phyloP scores from a whole-genome alignment of 768 basidiomycete genomes.

The Tricholoma matsutake region DNA sequence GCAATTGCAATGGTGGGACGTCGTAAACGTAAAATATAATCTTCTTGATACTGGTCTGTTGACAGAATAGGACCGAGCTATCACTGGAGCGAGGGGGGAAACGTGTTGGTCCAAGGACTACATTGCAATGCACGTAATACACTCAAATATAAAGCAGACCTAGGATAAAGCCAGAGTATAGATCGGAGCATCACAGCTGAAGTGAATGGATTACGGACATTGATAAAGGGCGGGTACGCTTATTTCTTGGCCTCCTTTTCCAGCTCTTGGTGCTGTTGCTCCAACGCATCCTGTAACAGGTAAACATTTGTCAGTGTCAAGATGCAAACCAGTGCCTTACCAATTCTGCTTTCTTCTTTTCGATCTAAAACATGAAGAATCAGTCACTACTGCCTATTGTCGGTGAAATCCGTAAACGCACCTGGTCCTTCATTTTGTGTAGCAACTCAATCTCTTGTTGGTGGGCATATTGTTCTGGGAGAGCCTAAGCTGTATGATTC shows the following conservation, averaged over 20 bases:
- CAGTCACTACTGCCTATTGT: neutral
- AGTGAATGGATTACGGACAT: neutral
- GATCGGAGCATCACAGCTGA: neutral
- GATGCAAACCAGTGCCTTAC: constrained; percentile 17
- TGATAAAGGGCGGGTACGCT: neutral
- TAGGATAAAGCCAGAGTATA: neutral
- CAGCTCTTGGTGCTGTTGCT: constrained; percentile 21
- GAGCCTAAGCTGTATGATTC: constrained; percentile 8
- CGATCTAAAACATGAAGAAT: constrained; percentile 25
- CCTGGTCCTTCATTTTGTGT: constrained; percentile 56
- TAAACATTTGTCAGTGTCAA: neutral
- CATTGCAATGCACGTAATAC: neutral
- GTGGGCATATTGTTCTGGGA: constrained; percentile 60
- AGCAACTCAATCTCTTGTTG: constrained; percentile 56
- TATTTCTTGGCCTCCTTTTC: constrained; percentile 16
- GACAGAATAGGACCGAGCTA: neutral
- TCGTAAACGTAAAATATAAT: too few species aligned
- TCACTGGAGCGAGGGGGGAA: neutral
- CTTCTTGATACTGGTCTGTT: too few species aligned
- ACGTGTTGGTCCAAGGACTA: neutral
- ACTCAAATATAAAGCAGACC: neutral
- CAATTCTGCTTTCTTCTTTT: constrained; percentile 32
- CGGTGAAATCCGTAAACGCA: constrained; percentile 24
- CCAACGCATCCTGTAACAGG: constrained; percentile 19
- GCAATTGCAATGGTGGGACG: too few species aligned